Percentiles rank a stretch among this genome's conserved stretches.
These are phyloP conservation scores for Sordariomycetes sp. DNA, from an alignment of 2,329 filamentous ascomycete species.

Conservation along the genomic window DNA sequence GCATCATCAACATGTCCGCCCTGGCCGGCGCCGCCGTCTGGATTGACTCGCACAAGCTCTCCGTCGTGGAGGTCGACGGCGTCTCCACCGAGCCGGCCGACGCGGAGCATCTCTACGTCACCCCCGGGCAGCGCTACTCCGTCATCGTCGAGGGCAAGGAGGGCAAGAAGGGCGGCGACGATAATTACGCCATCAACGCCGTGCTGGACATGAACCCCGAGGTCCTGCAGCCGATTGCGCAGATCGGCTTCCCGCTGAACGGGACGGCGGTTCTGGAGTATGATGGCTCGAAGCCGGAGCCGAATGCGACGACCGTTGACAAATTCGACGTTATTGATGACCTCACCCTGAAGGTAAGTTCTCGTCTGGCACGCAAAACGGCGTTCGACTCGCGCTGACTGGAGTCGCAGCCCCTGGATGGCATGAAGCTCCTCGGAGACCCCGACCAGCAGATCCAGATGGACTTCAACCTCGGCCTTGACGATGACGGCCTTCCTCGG, in stretches of 20 bases:
- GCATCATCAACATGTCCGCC: slow-evolving; percentile 33
- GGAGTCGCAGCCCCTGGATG: slow-evolving; percentile 44
- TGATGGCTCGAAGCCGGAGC: slow-evolving; percentile 15
- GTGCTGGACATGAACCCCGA: slow-evolving; percentile 32
- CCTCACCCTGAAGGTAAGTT: slow-evolving; percentile 40
- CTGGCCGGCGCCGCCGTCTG: slow-evolving; percentile 29
- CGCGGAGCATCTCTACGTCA: slow-evolving; percentile 26
- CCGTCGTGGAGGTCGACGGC: slow-evolving; percentile 31
- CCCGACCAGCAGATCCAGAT: slow-evolving; percentile 47
- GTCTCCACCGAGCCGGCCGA: slow-evolving; percentile 24
- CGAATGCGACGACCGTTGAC: slow-evolving; percentile 17
- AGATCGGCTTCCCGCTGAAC: slow-evolving; percentile 23
- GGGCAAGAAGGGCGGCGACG: slow-evolving; percentile 19
- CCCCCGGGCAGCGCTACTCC: slow-evolving; percentile 34
- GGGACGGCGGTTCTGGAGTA: slow-evolving; percentile 32
- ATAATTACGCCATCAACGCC: slow-evolving; percentile 32
- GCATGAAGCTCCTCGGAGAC: slow-evolving; percentile 38
- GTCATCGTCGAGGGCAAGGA: slow-evolving; percentile 30
- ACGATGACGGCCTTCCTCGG: slow-evolving; percentile 52
- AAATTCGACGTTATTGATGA: slow-evolving; percentile 66
- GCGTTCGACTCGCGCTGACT: not conserved
- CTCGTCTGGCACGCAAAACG: not conserved
- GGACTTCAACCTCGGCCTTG: slow-evolving; percentile 45
- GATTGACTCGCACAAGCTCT: slow-evolving; percentile 29
- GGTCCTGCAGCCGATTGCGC: slow-evolving; percentile 7